Conservation (phyloP, 345 rosid species). For the Eucalyptus curtisii region DNA sequence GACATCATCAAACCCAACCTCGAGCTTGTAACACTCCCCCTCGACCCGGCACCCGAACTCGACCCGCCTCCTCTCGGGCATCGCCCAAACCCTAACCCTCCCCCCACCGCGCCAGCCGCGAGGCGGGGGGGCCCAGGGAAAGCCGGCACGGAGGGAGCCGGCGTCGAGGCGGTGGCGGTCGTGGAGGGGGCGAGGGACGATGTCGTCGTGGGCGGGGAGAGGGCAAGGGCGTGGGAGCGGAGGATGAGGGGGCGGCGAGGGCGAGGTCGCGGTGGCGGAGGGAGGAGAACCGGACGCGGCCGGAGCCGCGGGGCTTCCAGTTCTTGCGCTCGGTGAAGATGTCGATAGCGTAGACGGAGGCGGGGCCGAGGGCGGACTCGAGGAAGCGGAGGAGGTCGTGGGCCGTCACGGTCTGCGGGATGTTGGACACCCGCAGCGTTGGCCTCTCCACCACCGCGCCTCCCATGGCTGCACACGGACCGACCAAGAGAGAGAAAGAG, state of each 20-base stretch:
- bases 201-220: constrained; percentile 54
- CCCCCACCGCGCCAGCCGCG: constrained; percentile 53
- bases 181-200: constrained; percentile 52
- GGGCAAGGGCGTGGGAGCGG: constrained; percentile 33
- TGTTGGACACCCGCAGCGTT: constrained; percentile 41
- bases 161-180: constrained; percentile 27
- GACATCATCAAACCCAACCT: constrained; percentile 59
- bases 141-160: constrained; percentile 38
- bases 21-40: constrained; percentile 39
- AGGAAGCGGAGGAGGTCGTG: constrained; percentile 52
- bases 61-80: constrained; percentile 56
- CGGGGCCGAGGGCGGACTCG: constrained; percentile 49
- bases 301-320: constrained; percentile 79
- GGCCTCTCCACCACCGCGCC: constrained; percentile 5
- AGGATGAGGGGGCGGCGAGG: constrained; percentile 36
- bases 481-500: no score
- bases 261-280: constrained; percentile 37
- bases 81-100: constrained; percentile 69
- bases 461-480: background rate
- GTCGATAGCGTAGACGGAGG: constrained; percentile 67
- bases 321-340: constrained; percentile 45
- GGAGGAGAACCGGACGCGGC: constrained; percentile 69
- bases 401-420: constrained; percentile 58
- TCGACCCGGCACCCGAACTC: constrained; percentile 78
- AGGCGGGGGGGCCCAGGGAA: constrained; percentile 21